Evolutionary conservation across 1,284 basidiomycete species (phyloP).

Genomic region (Sphaerobolus stellatus): DNA sequence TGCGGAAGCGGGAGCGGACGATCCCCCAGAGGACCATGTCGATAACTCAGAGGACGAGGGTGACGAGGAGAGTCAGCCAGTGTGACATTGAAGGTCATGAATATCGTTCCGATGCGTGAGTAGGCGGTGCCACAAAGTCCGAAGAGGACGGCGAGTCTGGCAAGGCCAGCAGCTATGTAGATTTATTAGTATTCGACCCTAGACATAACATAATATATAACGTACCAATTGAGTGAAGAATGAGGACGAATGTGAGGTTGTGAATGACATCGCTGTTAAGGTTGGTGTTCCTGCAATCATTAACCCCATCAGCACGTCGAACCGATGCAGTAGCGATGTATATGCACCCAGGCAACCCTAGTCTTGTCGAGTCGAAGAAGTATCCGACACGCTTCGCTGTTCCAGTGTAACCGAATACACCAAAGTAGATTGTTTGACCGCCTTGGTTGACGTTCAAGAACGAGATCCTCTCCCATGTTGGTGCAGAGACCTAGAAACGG

Average conservation of each 20-base stretch:
- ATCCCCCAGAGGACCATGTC: conserved; percentile 81
- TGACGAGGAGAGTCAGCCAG: conserved; percentile 64
- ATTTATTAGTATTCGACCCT: no score
- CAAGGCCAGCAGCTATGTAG: conserved; percentile 71
- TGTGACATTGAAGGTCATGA: conserved; percentile 68
- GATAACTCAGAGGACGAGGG: conserved; percentile 68
- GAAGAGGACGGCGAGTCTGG: conserved; percentile 68
- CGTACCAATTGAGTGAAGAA: conserved; percentile 80
- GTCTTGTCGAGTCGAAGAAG: conserved; percentile 39
- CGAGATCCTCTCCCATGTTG: conserved; percentile 69
- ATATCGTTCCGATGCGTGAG: conserved; percentile 66
- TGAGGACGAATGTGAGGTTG: conserved; percentile 69
- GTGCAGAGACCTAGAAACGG: conserved; percentile 52
- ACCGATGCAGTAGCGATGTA: neutral
- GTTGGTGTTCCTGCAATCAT: conserved; percentile 24
- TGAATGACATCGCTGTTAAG: conserved; percentile 56
- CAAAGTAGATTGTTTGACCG: conserved; percentile 50
- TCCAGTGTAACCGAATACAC: conserved; percentile 77
- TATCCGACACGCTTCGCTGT: conserved; percentile 56
- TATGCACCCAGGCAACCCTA: conserved; percentile 21
- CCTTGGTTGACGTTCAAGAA: conserved; percentile 59
- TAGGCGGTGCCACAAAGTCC: conserved; percentile 66
- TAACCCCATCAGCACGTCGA: conserved; percentile 11
- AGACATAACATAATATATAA: no score
- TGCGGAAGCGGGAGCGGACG: conserved; percentile 56